Evolutionary conservation across 2,329 filamentous ascomycete genomes (phyloP).

Genomic region (Dendrostoma leiphaemia): DNA sequence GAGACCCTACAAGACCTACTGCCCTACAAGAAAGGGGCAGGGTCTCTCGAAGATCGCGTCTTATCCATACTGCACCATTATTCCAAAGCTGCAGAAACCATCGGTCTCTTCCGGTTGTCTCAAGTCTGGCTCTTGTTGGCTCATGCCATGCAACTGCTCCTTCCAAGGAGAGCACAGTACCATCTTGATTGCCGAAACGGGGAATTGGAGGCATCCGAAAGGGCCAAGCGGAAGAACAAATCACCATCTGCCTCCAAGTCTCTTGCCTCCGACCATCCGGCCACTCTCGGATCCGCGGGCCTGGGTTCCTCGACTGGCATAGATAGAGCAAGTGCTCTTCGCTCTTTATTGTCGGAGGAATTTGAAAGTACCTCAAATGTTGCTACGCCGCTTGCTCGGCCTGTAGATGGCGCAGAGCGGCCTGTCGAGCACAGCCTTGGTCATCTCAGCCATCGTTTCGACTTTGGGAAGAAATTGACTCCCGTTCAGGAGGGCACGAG

Average conservation of each 20-base stretch:
- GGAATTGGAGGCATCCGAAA: slow-evolving; percentile 27
- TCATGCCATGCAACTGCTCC: slow-evolving; percentile 53
- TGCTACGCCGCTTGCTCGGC: slow-evolving; percentile 56
- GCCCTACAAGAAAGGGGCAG: slow-evolving; percentile 36
- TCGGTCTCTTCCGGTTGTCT: slow-evolving; percentile 57
- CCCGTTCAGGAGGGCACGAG: slow-evolving; percentile 50
- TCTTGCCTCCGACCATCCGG: neutral
- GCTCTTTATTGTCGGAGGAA: slow-evolving; percentile 53
- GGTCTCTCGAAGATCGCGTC: slow-evolving; percentile 46
- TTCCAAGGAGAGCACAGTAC: slow-evolving; percentile 54
- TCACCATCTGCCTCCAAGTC: neutral
- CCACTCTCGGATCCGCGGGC: neutral
- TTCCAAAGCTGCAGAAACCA: slow-evolving; percentile 54
- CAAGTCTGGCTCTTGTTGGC: slow-evolving; percentile 64
- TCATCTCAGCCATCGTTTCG: slow-evolving; percentile 24
- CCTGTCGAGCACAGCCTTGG: slow-evolving; percentile 22
- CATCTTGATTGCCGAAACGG: slow-evolving; percentile 51
- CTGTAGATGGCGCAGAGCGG: slow-evolving; percentile 38
- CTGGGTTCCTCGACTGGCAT: slow-evolving; percentile 31
- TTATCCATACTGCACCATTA: slow-evolving; percentile 53
- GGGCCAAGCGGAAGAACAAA: slow-evolving; percentile 11
- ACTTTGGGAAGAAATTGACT: slow-evolving; percentile 39
- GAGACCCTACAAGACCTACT: slow-evolving; percentile 49
- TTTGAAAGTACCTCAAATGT: slow-evolving; percentile 63
- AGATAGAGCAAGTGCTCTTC: slow-evolving; percentile 31